A percentile compares a stretch with the other conserved stretches of the same genome.
Conservation (phyloP, 2,329 filamentous ascomycete genomes). For the Rutstroemia sp. region DNA sequence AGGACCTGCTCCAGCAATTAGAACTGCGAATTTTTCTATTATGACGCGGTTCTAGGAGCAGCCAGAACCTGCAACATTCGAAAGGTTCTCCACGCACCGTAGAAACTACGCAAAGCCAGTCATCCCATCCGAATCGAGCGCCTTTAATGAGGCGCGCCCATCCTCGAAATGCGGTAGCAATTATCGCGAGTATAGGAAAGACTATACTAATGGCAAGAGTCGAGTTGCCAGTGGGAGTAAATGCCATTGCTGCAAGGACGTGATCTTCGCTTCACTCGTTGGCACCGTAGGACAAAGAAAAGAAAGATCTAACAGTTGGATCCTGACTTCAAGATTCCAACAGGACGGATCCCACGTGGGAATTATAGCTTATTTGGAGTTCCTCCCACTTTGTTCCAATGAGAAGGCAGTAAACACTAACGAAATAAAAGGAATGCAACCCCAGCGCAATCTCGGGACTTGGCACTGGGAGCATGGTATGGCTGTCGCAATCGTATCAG, state of each 20-base stretch:
- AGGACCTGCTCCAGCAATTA: not conserved
- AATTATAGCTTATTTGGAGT: not conserved
- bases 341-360: not conserved
- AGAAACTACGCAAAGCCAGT: not conserved
- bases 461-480: not conserved
- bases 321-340: not conserved
- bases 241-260: not conserved
- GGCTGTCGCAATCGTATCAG: not conserved
- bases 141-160: not conserved
- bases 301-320: not conserved
- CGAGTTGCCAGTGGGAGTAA: not conserved
- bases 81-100: not conserved
- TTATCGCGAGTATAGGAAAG: not conserved
- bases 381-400: not conserved
- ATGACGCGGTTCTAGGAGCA: too few species aligned
- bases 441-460: not conserved
- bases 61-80: too few species aligned
- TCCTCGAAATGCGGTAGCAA: not conserved
- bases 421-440: not conserved
- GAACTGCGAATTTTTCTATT: not conserved
- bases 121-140: not conserved
- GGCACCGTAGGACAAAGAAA: not conserved
- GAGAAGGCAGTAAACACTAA: not conserved
- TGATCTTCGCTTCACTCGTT: not conserved
- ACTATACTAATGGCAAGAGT: not conserved